Base-by-base conservation (phyloP, 2,329 filamentous ascomycete genomes). In the Cadophora sp. region DNA sequence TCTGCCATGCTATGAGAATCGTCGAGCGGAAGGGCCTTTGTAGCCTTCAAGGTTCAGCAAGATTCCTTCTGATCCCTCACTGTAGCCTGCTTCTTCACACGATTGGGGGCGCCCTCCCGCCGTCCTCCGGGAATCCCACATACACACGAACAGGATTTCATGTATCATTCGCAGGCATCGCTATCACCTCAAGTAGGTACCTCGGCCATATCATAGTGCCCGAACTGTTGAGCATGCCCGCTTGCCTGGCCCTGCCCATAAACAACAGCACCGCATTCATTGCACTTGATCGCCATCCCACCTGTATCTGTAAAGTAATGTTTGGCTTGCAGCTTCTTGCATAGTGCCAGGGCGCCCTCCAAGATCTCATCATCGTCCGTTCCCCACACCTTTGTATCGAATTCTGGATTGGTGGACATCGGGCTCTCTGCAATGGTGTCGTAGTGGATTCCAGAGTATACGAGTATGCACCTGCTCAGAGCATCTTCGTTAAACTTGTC, bases 371-470 rank as follows among this genome's bases (percentile, higher is more conserved):
- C 81, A 51, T 87, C 83, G 47, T 80, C 78, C 0, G 80, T 79
- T 11, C 81, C 78, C 84, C 87, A 91, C 22, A 85, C 79, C 6
- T 85, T 83, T 55, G 90, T 86, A 76, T 98, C 95, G 70, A 90
- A 87, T 30, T 96, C 91, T 0, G 92, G 87, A 8, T 90, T 87
- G 13, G 87, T 81, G 56, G 85, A 82, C 6, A 87, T 80, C 47
- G 85, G 87, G 20, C 88, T 89, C 71, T 97, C 87, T 0, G 92
- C 93, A 67, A 97, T 90, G 7, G 92, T 90, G 79, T 97, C 95
- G 80, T 97, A 97, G 78, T 97, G 94, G 60, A 97, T 96, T 2
- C 94, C 94, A 0, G 91, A 95, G 79, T 97, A 97, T 0, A 97
- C 89, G 27, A 97, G 82, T 30, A 97, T 88, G 75, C 92, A 94